Conservation (phyloP, 208 protist genomes). For the Trypanosoma brucei region DNA sequence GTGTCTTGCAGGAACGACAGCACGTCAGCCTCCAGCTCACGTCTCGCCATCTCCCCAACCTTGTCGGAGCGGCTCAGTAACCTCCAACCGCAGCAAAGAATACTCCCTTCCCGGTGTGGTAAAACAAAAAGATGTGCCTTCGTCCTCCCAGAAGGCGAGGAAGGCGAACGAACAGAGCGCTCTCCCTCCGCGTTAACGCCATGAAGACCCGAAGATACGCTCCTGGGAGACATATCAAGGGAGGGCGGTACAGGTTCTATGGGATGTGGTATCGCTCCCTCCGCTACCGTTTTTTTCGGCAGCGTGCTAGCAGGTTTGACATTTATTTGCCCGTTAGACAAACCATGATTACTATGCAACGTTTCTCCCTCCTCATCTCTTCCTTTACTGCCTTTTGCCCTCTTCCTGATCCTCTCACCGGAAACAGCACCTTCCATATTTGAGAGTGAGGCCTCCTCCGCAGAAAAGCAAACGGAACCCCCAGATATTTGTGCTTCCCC, state of each 20-base stretch:
- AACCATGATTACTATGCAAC: background rate
- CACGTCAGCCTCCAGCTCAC: constrained; percentile 50
- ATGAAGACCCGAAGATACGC: background rate
- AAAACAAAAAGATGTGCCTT: constrained; percentile 70
- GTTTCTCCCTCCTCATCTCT: background rate
- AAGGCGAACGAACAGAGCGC: background rate
- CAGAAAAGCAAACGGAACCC: background rate
- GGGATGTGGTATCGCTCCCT: no score
- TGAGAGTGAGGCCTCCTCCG: background rate
- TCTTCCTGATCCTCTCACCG: background rate
- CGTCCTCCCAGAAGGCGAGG: constrained; percentile 24
- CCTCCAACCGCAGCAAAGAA: constrained; percentile 70
- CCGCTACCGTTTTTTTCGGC: background rate
- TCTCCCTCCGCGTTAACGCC: background rate
- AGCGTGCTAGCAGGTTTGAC: background rate
- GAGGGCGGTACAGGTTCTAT: no score
- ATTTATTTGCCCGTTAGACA: background rate
- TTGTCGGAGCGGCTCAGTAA: constrained; percentile 40
- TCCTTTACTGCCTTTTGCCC: background rate
- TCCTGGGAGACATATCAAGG: no score
- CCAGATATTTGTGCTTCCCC: no score
- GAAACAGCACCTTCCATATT: no score
- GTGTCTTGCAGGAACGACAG: constrained; percentile 49
- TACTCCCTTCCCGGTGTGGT: constrained; percentile 55
- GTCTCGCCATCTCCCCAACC: constrained; percentile 32